phyloP scores from a whole-genome alignment of 805 yeast genomes.

The Dipodascus albidus region DNA sequence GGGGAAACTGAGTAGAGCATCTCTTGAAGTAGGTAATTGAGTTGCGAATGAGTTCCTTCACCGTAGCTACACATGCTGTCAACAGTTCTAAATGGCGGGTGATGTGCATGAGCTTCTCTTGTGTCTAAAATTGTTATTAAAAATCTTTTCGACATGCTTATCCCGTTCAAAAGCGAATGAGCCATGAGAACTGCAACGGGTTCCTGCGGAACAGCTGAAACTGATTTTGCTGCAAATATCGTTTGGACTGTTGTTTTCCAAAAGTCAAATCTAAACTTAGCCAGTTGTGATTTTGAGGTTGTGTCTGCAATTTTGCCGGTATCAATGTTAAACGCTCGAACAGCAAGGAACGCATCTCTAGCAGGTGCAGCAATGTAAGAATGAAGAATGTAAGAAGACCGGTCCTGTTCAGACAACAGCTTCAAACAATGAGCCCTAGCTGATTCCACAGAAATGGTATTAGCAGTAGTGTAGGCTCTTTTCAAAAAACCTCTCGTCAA shows the following conservation, averaged over 20 bases:
- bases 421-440: slow-evolving; percentile 36
- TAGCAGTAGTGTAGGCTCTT: not conserved
- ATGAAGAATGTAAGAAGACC: slow-evolving; percentile 53
- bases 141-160: slow-evolving; percentile 40
- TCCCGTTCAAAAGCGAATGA: slow-evolving; percentile 30
- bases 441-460: slow-evolving; percentile 10
- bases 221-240: slow-evolving; percentile 27
- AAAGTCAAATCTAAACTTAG: slow-evolving; percentile 48
- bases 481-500: too few species aligned
- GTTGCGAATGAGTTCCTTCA: slow-evolving; percentile 67
- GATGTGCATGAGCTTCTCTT: slow-evolving; percentile 40
- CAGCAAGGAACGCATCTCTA: slow-evolving; percentile 50
- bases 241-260: slow-evolving; percentile 56
- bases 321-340: slow-evolving; percentile 56
- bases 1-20: slow-evolving; percentile 46
- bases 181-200: slow-evolving; percentile 54
- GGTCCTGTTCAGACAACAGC: slow-evolving; percentile 37
- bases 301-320: slow-evolving; percentile 39
- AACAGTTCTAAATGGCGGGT: slow-evolving; percentile 34
- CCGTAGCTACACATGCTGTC: slow-evolving; percentile 65
- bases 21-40: slow-evolving; percentile 56
- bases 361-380: slow-evolving; percentile 60
- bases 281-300: slow-evolving; percentile 24
- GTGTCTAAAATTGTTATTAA: slow-evolving; percentile 52
- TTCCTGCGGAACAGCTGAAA: slow-evolving; percentile 34